Evolutionary conservation across 352 stramenopile species (phyloP), one percentile per base, ranked within the genome.

Genomic region (Phytopythium chamaehyphon): DNA sequence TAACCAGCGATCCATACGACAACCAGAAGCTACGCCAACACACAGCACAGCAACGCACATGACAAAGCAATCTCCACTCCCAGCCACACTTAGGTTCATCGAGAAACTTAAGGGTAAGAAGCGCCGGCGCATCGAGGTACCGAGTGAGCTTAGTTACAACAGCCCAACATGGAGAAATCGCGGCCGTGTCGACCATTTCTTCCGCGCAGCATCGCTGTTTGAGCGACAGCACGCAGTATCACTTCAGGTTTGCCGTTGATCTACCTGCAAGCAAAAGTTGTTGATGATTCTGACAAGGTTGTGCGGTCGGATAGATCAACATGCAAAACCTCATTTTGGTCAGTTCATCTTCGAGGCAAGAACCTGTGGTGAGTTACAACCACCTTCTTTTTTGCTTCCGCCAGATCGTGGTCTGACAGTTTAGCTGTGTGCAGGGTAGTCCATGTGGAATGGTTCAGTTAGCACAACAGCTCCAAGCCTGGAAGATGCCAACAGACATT

Each of bases 71-170:
- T 52, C 52, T 6, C 74, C 74, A 33, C 54, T 88, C 10, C 74
- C 77, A 28, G 77, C 72, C 7, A 88, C 74, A 8, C 66, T 83
- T 18, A 54, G 62, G 3, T 88, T 88, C 59, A 51, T 84, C 14
- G 66, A 72, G 2, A 85, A 72, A 21, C 55, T 89, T 18, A 84
- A 85, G 47, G 71, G 73, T 11, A 86, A 87, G 42, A 86, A 87
- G 42, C 64, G 66, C 11, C 61, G 44, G 16, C 64, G 71, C n/a
- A 62, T 65, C 24, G 68, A 61, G 15, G 69, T 73, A 26, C 57
- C 75, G n/a, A 54, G 47, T 28, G 60, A 81, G 50, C 61, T 86
- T 10, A 47, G 69, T 22, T 68, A 85, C 16, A 63, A 63, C 1
- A 86, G 74, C 47, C 73, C 77, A 7, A 46, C 64, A 44, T 83